Percentiles rank a stretch among this genome's conserved stretches.
Conservation (phyloP, 352 stramenopile genomes). For the Phytophthora podocarpi region DNA sequence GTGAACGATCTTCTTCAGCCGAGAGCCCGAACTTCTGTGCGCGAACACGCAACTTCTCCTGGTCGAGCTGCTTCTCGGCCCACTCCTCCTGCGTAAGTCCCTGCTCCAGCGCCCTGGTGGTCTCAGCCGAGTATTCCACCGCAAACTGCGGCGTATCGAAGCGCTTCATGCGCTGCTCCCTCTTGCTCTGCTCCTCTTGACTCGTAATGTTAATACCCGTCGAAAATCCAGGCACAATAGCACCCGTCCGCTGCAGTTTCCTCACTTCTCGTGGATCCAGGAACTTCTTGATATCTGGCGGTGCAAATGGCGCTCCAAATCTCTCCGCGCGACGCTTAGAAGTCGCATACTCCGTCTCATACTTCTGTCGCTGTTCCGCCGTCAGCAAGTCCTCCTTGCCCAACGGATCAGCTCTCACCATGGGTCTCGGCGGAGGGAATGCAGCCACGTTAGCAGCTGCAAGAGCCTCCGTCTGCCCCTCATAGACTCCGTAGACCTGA, state of each 20-base stretch:
- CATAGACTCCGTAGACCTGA: constrained; percentile 40
- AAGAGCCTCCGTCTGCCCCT: constrained; percentile 31
- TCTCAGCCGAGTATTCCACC: constrained; percentile 69
- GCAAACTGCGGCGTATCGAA: constrained; percentile 83
- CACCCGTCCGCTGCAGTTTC: constrained; percentile 75
- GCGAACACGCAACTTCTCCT: constrained; percentile 66
- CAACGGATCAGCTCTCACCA: constrained; percentile 67
- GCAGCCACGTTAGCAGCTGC: constrained; percentile 39
- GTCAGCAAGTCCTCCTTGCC: constrained; percentile 67
- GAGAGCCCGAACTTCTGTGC: constrained; percentile 78
- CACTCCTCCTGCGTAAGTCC: constrained; percentile 81
- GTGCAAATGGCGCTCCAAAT: constrained; percentile 69
- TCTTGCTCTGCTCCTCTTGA: constrained; percentile 65
- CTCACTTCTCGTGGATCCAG: constrained; percentile 79
- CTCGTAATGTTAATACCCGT: constrained; percentile 79
- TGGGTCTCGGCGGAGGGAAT: constrained; percentile 47
- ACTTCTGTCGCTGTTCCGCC: constrained; percentile 52
- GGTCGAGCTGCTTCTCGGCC: constrained; percentile 56
- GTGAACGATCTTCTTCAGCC: constrained; percentile 38
- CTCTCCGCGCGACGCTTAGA: constrained; percentile 59
- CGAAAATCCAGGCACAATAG: constrained; percentile 58
- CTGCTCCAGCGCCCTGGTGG: constrained; percentile 57
- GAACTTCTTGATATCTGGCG: constrained; percentile 77
- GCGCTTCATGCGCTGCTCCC: constrained; percentile 77
- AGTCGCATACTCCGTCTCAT: constrained; percentile 46